These are phyloP conservation scores for Starmerella bombicola DNA, from an alignment of 805 yeast genomes.

Conservation along the genomic window DNA sequence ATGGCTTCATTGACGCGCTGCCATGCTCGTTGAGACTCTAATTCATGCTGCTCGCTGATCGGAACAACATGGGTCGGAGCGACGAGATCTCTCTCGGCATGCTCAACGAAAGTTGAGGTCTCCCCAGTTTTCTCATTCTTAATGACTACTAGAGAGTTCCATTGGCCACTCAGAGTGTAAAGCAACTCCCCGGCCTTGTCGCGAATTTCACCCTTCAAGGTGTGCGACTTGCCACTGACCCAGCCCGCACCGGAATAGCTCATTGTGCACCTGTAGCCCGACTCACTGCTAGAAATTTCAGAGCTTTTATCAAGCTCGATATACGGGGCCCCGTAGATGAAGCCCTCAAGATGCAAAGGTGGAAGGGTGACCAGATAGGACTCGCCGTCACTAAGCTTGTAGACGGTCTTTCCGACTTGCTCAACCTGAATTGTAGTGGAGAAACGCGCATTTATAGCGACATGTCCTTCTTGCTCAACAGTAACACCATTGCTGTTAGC, in stretches of 20 bases:
- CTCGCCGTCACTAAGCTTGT: conserved; percentile 46
- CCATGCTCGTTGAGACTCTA: conserved; percentile 90
- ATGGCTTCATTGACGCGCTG: conserved; percentile 77
- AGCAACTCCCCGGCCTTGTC: conserved; percentile 42
- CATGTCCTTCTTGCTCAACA: conserved; percentile 78
- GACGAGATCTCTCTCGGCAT: conserved; percentile 27
- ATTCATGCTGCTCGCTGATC: conserved; percentile 59
- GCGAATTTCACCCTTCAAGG: conserved; percentile 72
- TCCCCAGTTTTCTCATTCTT: conserved; percentile 40
- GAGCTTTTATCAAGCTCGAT: conserved; percentile 87
- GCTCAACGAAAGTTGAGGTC: conserved; percentile 26
- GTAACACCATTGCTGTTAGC: conserved; percentile 42
- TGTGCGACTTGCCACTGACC: conserved; percentile 86
- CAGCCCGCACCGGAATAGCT: conserved; percentile 90
- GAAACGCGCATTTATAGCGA: conserved; percentile 75
- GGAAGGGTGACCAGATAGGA: conserved; percentile 76
- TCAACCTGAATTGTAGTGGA: conserved; percentile 70
- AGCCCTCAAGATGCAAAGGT: conserved; percentile 88
- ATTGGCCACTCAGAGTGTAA: conserved; percentile 77
- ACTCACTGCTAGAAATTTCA: conserved; percentile 60
- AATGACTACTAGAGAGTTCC: conserved; percentile 49
- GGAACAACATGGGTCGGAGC: conserved; percentile 65
- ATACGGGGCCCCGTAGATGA: conserved; percentile 79
- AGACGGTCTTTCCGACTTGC: conserved; percentile 83
- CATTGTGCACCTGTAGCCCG: conserved; percentile 59